These are phyloP conservation scores for Cucurbita maxima DNA, from an alignment of 306 rosid genomes.

Conservation along the genomic window DNA sequence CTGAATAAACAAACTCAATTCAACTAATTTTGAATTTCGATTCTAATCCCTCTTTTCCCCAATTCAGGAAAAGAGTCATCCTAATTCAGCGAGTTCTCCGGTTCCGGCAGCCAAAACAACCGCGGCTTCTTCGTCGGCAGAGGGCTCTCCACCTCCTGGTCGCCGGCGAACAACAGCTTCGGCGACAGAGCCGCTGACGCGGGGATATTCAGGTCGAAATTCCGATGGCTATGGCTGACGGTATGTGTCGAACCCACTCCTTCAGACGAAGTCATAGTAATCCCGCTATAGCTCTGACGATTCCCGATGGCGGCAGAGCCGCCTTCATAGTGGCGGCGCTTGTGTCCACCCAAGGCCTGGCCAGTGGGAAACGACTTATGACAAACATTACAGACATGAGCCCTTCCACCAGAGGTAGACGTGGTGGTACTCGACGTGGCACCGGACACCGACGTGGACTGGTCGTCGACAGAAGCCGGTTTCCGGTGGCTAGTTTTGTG, in stretches of 20 bases:
- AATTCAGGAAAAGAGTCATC: background rate
- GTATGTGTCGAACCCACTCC: conserved; percentile 36
- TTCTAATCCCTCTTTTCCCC: background rate
- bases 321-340: conserved; percentile 89
- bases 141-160: conserved; percentile 86
- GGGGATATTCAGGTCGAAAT: conserved; percentile 67
- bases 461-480: background rate
- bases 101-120: background rate
- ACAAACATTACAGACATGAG: conserved; percentile 77
- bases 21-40: background rate
- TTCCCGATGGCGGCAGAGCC: conserved; percentile 15
- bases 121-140: conserved; percentile 57
- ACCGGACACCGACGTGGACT: conserved; percentile 12
- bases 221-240: conserved; percentile 32
- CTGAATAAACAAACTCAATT: background rate
- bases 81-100: background rate
- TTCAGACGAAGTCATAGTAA: conserved; percentile 35
- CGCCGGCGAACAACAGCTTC: conserved; percentile 19
- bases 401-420: conserved; percentile 13
- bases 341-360: conserved; percentile 93
- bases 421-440: background rate
- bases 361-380: conserved; percentile 76
- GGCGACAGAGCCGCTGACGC: conserved; percentile 54
- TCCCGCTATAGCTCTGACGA: conserved; percentile 19
- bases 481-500: conserved; percentile 96